Base-by-base conservation (phyloP, 768 basidiomycete genomes). In the Lentinula detonsa region DNA sequence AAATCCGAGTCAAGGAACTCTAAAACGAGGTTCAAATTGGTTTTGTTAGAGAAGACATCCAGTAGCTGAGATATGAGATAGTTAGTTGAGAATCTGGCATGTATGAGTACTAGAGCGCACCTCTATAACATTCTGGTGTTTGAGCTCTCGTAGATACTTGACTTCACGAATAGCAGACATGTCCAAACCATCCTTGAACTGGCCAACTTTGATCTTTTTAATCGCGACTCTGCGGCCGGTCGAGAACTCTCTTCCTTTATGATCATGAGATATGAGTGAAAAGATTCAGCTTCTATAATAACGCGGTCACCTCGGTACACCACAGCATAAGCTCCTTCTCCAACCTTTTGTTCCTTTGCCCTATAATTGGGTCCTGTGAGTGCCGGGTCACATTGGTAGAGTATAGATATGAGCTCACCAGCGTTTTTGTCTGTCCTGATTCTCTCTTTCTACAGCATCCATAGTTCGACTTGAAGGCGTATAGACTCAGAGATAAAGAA, bases 121-220 rank as follows among this genome's bases (percentile, higher is more conserved):
- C 79, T 92, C 91, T 65, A 99, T 98, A 68, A 99, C 83, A 69
- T 98, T 98, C 61, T 90, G 90, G 76, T 99, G 97, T 62, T 85
- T 87, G 45, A 99, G 74, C 72, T 99, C 97, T 40, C 95, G 87
- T 61, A 99, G 78, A 71, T 95, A 98, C 73, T 97, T 98, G 68
- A 99, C 95, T 75, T 99, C 97, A 13, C 97, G 88, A 60, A 99
- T 88, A 61, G 97, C 97, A 63, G 94, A 96, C 95, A 99, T 98
- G 75, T 98, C 96, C 37, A 99, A 81, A 11, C 97, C 97, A 74
- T 98, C 97, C 72, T 95, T 96, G 80, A 96, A 95, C 67, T 91
- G 91, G 4, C 95, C 94, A 13, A 95, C 89, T 69, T 96, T 96
- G 66, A 97, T 96, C 75, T 98, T 98, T 78, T 99, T 99, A 67